These are phyloP conservation scores for Alternaria arborescens DNA, from an alignment of 2,329 filamentous ascomycete genomes.

Conservation along the genomic window DNA sequence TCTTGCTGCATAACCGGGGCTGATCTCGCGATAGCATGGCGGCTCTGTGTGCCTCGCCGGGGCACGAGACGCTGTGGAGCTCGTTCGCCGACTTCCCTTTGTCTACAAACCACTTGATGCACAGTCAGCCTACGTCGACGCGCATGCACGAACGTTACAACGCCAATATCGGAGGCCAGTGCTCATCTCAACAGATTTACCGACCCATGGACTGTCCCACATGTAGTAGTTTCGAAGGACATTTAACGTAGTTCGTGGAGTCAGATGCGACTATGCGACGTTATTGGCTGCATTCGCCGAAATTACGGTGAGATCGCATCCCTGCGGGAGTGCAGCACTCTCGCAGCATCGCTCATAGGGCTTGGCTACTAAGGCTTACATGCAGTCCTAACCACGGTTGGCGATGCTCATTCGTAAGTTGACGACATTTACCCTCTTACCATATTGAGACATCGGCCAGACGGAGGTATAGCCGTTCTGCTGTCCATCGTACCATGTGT, in stretches of 20 bases:
- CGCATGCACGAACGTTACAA: conserved; percentile 4
- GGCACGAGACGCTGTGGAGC: neutral
- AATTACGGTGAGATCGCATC: conserved; percentile 37
- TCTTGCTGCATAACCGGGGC: neutral
- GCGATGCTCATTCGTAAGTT: neutral
- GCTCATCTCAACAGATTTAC: neutral
- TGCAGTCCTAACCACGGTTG: neutral
- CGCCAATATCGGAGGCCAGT: neutral
- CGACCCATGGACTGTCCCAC: conserved; percentile 6
- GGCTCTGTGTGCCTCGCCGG: neutral
- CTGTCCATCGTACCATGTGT: conserved; percentile 21
- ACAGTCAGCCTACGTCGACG: conserved; percentile 6
- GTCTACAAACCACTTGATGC: neutral
- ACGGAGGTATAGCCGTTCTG: conserved; percentile 24
- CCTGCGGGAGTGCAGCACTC: conserved; percentile 22
- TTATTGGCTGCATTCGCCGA: conserved; percentile 6
- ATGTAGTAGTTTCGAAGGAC: neutral
- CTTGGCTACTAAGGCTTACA: conserved; percentile 35
- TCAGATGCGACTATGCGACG: neutral
- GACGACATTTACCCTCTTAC: neutral
- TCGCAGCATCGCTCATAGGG: conserved; percentile 27
- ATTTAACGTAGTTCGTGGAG: neutral
- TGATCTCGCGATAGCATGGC: neutral
- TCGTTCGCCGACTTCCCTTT: neutral
- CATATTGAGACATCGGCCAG: conserved; percentile 3